Evolutionary conservation across 2,329 filamentous ascomycete genomes (phyloP), one percentile per base, ranked within the genome.

Genomic region (Didymella exigua): DNA sequence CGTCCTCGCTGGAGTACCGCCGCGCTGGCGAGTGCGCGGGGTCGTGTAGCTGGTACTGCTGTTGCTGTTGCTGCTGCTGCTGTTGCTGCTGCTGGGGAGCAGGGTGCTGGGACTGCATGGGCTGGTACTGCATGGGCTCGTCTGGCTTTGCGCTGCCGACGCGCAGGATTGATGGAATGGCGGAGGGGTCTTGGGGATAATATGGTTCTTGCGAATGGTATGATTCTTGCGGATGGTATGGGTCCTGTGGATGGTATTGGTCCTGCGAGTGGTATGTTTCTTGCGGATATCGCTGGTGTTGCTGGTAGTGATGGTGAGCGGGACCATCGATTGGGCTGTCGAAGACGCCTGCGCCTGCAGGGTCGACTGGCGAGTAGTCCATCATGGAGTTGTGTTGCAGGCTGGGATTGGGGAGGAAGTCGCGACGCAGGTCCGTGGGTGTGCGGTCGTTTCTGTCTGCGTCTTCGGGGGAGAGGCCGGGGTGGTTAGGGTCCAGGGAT

Each of bases 341-440:
- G 34, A 53, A 49, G 23, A 54, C 49, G 6, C 56, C 44, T 16
- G 53, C 41, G 14, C 63, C 64, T n/a, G 46, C 13, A 5, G 52
- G 46, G 14, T 77, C 76, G 5, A 77, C 62, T 13, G 77, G 76
- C 11, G 74, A 77, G 62, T 80, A 79, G 40, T 78, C 70, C 37
- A 57, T 49, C n/a, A 34, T 16, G 0, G 49, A 47, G 3, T 49
- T 33, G 11, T 58, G 43, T 31, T 52, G 48, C 11, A 56, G n/a
- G 26, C 19, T 38, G 11, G 48, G 41, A 4, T 62, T 58, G 2
- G 66, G 57, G 5, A 66, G 55, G 46, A 73, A 71, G 8, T 65
- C 60, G 27, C 62, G 63, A n/a, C 66, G 54, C n/a, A 54, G 49
- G 37, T 77, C 77, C 7, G 78, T 80, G 1, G 78, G 78, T 3